These are phyloP conservation scores for Rhodamnia argentea DNA, from an alignment of 345 rosid genomes.

Conservation along the genomic window DNA sequence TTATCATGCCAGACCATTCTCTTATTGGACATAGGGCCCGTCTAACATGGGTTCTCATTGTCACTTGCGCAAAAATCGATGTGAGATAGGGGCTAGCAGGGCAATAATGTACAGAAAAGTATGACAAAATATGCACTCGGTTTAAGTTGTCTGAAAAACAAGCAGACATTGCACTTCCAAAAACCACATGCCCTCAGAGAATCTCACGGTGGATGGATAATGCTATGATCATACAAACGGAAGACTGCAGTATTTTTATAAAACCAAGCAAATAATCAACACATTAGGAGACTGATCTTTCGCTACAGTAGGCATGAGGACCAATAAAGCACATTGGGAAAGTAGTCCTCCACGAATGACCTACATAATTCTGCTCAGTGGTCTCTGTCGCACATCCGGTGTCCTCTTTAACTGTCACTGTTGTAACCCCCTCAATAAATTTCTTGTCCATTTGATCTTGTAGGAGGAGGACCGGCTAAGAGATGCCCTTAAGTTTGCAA, in stretches of 20 bases:
- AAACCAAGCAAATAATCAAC: background rate
- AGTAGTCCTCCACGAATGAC: background rate
- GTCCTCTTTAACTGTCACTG: background rate
- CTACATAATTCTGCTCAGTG: background rate
- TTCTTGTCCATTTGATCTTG: background rate
- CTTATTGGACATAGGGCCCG: background rate
- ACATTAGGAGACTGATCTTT: background rate
- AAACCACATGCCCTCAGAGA: background rate
- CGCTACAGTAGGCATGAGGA: background rate
- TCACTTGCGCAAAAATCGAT: background rate
- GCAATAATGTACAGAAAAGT: background rate
- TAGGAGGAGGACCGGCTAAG: slow-evolving; percentile 64
- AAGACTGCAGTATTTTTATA: background rate
- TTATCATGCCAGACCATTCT: background rate
- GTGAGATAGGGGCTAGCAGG: background rate
- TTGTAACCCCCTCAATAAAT: background rate
- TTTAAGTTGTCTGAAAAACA: background rate
- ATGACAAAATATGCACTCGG: background rate
- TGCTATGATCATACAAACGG: background rate
- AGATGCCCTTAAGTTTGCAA: slow-evolving; percentile 76
- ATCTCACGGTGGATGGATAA: background rate
- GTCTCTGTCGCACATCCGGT: background rate
- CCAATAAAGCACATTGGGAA: background rate
- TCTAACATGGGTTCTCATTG: background rate
- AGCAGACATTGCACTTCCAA: background rate